Base-by-base conservation (phyloP, 1,139 yeast genomes). In the Nakaseomyces sp. region DNA sequence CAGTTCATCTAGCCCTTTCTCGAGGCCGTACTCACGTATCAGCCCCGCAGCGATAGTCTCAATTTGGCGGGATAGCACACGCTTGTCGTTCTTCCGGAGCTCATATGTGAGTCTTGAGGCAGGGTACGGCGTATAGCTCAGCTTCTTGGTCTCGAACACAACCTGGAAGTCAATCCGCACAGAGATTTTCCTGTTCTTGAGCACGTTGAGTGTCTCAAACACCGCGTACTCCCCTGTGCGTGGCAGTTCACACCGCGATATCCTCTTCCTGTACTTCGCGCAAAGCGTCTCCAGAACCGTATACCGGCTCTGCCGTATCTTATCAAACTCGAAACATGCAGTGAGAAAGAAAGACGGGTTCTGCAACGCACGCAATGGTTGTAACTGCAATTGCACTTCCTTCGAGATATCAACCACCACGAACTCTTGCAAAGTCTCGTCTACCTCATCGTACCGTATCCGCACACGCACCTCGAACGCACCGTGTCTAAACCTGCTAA, bases 251-350 rank as follows among this genome's bases (percentile, higher is more conserved):
- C 40, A 36, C 8, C 18, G 19, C n/a, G 25, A 12, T 22, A 37
- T 25, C 26, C 29, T 37, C 24, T 26, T 42, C 20, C 13, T 7
- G 12, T 25, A 37, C 16, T 42, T 42, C 9, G 13, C 8, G 12
- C 5, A 17, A 7, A 39, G 26, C 15, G 8, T n/a, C 5, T 6
- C 5, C 7, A 39, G 15, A 9, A 39, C 12, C 7, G n/a, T 10
- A n/a, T n/a, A 39, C 19, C 41, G 15, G 12, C 31, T 29, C 15
- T 9, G 20, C n/a, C 36, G 37, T 24, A 42, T 30, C 25, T 30
- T 42, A 17, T 42, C 44, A 17, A 37, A 42, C 24, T 42, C 44
- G n/a, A 24, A 42, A 18, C 33, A 32, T 9, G 37, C 36, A 3
- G 30, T 19, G 8, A 42, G 22, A n/a, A 37, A 36, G 25, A 22